Conservation (phyloP, 2,329 filamentous ascomycete species). For the Cladosporium oxysporum region DNA sequence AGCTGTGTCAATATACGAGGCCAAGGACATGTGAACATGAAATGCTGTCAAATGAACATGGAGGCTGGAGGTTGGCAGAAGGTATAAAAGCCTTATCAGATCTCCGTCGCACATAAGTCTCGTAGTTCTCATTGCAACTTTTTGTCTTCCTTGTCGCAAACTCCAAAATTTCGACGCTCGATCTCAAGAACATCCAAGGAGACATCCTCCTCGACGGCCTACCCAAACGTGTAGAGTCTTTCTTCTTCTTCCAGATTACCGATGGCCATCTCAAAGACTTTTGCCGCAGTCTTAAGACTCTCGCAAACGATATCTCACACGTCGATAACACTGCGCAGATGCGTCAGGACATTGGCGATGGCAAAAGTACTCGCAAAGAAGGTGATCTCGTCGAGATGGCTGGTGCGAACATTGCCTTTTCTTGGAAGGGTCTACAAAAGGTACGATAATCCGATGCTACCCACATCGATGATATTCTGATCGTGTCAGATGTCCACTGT, state of each 20-base stretch:
- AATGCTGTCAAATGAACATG: background rate
- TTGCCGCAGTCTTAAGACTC: slow-evolving; percentile 25
- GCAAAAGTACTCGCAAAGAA: slow-evolving; percentile 20
- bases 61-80: background rate
- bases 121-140: background rate
- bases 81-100: background rate
- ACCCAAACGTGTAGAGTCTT: slow-evolving; percentile 31
- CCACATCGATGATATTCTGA: background rate
- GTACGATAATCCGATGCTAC: slow-evolving; percentile 8
- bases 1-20: background rate
- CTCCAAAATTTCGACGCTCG: slow-evolving; percentile 8
- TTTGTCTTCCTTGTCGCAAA: background rate
- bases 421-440: slow-evolving; percentile 31
- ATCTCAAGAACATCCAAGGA: slow-evolving; percentile 31
- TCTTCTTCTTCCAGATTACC: slow-evolving; percentile 33
- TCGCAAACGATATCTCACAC: slow-evolving; percentile 29
- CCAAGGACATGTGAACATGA: background rate
- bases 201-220: slow-evolving; percentile 33
- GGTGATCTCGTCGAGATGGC: slow-evolving; percentile 24
- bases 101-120: background rate
- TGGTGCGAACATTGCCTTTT: slow-evolving; percentile 35
- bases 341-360: slow-evolving; percentile 28
- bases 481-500: slow-evolving; percentile 29
- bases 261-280: slow-evolving; percentile 26
- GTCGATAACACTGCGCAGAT: slow-evolving; percentile 25